Percentiles rank a stretch among this genome's conserved stretches.
These are phyloP conservation scores for Kluyveromyces siamensis DNA, from an alignment of 805 yeast genomes.

Conservation along the genomic window DNA sequence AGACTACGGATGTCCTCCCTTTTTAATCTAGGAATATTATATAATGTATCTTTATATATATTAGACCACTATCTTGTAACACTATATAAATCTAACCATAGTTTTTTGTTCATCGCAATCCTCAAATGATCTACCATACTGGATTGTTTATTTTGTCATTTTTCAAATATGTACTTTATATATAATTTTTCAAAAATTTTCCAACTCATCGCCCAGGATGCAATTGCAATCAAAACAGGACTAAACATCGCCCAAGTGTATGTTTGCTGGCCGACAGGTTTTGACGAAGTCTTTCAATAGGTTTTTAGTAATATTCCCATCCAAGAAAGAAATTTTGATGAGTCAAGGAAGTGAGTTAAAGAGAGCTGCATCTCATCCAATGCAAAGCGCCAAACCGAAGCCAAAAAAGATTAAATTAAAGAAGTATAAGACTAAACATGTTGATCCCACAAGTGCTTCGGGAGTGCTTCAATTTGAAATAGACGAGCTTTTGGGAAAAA, in stretches of 20 bases:
- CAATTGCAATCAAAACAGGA: too few species aligned
- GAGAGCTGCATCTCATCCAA: conserved; percentile 2
- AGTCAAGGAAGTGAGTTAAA: conserved; percentile 2
- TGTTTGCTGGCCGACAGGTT: not conserved
- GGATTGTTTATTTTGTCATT: too few species aligned
- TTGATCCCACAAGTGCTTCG: conserved; percentile 69
- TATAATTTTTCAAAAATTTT: conserved; percentile 1
- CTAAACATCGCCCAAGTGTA: not conserved
- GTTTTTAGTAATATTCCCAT: not conserved
- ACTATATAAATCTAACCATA: too few species aligned
- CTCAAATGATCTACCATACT: not conserved
- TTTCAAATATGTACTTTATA: too few species aligned
- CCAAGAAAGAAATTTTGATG: not conserved
- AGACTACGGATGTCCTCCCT: not conserved
- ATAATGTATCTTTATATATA: too few species aligned
- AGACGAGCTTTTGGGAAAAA: conserved; percentile 40
- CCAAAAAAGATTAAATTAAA: conserved; percentile 33
- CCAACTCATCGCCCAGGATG: conserved; percentile 1
- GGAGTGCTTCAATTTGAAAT: conserved; percentile 77
- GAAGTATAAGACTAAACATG: conserved; percentile 51
- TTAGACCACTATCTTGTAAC: not conserved
- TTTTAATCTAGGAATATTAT: too few species aligned
- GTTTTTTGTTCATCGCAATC: not conserved
- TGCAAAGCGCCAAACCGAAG: not conserved
- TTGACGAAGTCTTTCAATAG: not conserved